These are phyloP conservation scores for Mycogone perniciosa DNA, from an alignment of 2,329 filamentous ascomycete species.

Conservation along the genomic window DNA sequence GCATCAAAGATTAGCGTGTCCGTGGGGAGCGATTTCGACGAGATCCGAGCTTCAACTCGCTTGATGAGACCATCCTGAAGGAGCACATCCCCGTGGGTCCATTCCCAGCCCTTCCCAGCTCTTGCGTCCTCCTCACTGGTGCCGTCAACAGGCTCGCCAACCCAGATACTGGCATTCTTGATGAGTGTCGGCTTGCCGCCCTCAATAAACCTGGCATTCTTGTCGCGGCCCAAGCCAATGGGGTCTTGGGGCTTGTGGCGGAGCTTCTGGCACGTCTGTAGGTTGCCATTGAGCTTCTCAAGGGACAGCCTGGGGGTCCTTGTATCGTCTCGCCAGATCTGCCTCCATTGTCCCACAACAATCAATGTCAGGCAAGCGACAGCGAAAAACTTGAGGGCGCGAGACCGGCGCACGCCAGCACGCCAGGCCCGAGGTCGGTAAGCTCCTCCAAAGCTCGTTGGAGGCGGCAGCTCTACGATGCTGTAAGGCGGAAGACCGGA, in stretches of 20 bases:
- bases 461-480: slow-evolving; percentile 24
- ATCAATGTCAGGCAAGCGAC: slow-evolving; percentile 46
- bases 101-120: slow-evolving; percentile 53
- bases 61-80: slow-evolving; percentile 56
- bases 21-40: slow-evolving; percentile 35
- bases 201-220: slow-evolving; percentile 55
- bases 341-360: slow-evolving; percentile 43
- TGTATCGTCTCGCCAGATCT: slow-evolving; percentile 27
- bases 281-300: slow-evolving; percentile 46
- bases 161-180: slow-evolving; percentile 60
- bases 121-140: slow-evolving; percentile 46
- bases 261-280: slow-evolving; percentile 50
- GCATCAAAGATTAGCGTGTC: slow-evolving; percentile 51
- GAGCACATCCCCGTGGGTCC: slow-evolving; percentile 55
- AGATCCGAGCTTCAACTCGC: slow-evolving; percentile 42
- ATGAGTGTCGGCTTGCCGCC: slow-evolving; percentile 56
- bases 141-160: slow-evolving; percentile 52
- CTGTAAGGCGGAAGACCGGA: slow-evolving; percentile 40
- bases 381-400: slow-evolving; percentile 36
- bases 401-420: slow-evolving; percentile 34
- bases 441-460: slow-evolving; percentile 6
- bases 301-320: slow-evolving; percentile 39
- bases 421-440: slow-evolving; percentile 19
- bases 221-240: slow-evolving; percentile 47
- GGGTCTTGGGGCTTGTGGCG: slow-evolving; percentile 50